Conservation (phyloP, 306 rosid genomes). For the Ammopiptanthus mongolicus region DNA sequence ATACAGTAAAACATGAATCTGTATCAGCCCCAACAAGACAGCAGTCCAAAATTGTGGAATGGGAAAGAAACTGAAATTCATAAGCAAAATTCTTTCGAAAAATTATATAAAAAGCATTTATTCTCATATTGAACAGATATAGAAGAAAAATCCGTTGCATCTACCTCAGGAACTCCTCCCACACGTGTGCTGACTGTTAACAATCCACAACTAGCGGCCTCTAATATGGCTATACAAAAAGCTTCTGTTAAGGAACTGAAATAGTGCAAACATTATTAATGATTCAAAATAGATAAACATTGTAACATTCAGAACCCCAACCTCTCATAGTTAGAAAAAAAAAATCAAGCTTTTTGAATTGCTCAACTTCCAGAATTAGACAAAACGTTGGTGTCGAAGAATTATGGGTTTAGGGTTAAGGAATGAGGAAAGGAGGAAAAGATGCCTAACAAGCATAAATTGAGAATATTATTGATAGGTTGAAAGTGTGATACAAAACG, state of each 20-base stretch:
- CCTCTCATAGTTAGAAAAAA: not conserved
- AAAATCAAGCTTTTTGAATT: not conserved
- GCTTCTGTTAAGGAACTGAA: constrained; percentile 93
- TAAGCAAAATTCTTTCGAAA: not conserved
- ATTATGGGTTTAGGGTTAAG: not conserved
- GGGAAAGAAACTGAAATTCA: not conserved
- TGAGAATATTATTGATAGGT: not conserved
- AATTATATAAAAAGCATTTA: not conserved
- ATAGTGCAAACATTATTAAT: constrained; percentile 10
- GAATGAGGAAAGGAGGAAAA: not conserved
- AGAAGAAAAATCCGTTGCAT: constrained; percentile 4
- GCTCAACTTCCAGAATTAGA: constrained; percentile 2
- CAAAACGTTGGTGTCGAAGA: not conserved
- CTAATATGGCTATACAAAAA: constrained; percentile 93
- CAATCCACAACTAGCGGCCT: constrained; percentile 98
- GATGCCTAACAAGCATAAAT: not conserved
- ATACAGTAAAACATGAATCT: constrained; percentile 27
- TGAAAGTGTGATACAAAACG: not conserved
- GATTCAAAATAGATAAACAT: not conserved
- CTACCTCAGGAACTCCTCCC: constrained; percentile 94
- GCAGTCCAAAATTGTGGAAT: not conserved
- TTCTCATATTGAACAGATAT: not conserved
- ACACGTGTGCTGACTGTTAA: constrained; percentile 89
- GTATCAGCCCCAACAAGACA: constrained; percentile 14
- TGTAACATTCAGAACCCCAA: not conserved